phyloP scores from a whole-genome alignment of 805 yeast species.

The Starmerella powellii region DNA sequence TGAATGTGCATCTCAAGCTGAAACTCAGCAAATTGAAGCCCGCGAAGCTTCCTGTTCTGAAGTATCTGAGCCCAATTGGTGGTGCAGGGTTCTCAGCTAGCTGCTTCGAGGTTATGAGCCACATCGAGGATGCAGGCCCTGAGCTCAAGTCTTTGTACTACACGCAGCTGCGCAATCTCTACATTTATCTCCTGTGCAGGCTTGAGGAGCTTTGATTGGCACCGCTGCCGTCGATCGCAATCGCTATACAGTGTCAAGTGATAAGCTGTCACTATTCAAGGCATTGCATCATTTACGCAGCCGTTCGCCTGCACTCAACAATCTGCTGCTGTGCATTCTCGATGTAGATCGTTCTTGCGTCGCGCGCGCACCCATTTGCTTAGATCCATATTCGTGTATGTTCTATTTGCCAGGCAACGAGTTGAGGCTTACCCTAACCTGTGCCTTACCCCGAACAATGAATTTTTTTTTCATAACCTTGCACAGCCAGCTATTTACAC shows the following conservation, averaged over 20 bases:
- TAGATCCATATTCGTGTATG: too few relatives aligned
- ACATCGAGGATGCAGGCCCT: neutral
- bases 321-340: neutral
- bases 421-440: neutral
- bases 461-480: neutral
- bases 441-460: neutral
- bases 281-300: neutral
- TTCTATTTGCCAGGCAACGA: too few relatives aligned
- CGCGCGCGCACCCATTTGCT: too few relatives aligned
- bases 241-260: too few relatives aligned
- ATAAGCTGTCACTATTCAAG: too few relatives aligned
- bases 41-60: neutral
- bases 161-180: conserved; percentile 3
- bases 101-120: neutral
- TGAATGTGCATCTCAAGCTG: conserved; percentile 7
- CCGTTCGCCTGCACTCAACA: neutral
- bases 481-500: neutral
- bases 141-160: too few relatives aligned
- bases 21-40: neutral
- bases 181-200: conserved; percentile 3
- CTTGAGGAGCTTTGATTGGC: neutral
- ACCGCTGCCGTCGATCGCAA: too few relatives aligned
- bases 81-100: neutral
- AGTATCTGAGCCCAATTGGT: conserved; percentile 5
- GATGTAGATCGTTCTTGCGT: too few relatives aligned